phyloP scores from a whole-genome alignment of 73 alveolate genomes.

The Stentor coeruleus region DNA sequence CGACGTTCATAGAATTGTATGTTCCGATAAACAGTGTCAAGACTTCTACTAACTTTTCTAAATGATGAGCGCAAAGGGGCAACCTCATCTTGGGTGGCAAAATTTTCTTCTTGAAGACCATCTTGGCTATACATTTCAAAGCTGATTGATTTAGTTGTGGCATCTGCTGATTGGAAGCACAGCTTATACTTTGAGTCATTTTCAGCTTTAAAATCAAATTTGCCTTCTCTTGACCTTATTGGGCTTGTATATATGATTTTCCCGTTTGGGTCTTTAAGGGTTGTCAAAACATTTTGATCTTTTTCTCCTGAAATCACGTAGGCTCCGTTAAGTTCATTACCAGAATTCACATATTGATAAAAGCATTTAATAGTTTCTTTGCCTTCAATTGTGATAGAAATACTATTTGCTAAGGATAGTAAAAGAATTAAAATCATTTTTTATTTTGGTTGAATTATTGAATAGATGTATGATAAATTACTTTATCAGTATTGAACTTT shows the following conservation, averaged over 20 bases:
- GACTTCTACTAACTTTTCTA: neutral
- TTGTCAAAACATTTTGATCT: neutral
- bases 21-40: neutral
- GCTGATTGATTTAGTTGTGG: neutral
- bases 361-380: too few species aligned
- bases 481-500: too few species aligned
- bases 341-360: too few species aligned
- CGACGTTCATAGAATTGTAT: constrained; percentile 3
- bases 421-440: too few species aligned
- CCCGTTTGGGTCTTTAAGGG: neutral
- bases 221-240: neutral
- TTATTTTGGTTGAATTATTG: too few species aligned
- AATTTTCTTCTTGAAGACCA: neutral
- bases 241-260: neutral
- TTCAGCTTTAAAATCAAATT: neutral
- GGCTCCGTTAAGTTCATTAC: too few species aligned
- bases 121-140: neutral
- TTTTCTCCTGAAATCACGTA: neutral
- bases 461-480: too few species aligned
- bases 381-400: too few species aligned
- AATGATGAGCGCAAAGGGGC: neutral
- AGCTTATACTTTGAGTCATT: neutral
- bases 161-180: neutral
- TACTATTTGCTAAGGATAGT: too few species aligned
- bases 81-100: neutral